Evolutionary conservation across 1,284 basidiomycete genomes (phyloP), one percentile per base, ranked within the genome.

Genomic region (Trametes pubescens): DNA sequence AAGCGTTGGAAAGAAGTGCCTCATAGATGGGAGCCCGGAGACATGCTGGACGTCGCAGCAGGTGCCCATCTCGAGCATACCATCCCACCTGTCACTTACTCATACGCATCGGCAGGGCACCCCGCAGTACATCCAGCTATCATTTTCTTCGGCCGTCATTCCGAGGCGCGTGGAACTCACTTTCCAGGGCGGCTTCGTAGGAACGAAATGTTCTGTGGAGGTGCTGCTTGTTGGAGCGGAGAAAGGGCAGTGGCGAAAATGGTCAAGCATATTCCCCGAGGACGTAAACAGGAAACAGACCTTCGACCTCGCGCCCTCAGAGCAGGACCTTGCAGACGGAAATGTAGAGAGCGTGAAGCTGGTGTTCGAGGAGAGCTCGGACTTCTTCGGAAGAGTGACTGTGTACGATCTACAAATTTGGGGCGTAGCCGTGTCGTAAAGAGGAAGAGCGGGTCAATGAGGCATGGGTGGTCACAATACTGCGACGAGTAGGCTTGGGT

Each of bases 21-120:
- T 94, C 22, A 82, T 86, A 21, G 92, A 94, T 73, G 81, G 84
- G 16, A 90, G 80, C 71, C 84, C 87, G 62, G 92, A 92, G 74
- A 93, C 92, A 22, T 94, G 92, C 74, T 94, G 92, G 91, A 88
- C 91, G 38, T 92, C 91, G 29, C 88, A 90, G 75, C 89, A 92
- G 81, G 92, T 89, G 66, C 48, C 75, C 13, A 22, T 32, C 22
- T 54, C 14, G n/a, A 18, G 29, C 26, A 3, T 32, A 14, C 37
- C 16, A 5, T 26, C 13, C 18, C 14, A 34, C 26, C 34, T 22
- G 52, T 21, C 47, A 56, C 52, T 47, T 67, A 47, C 40, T 29
- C 26, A 53, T 14, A 4, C 21, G 5, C 18, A 11, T 48, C 13
- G 9, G 11, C 32, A 93, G 91, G 90, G 90, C 32, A 80, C 88